These are phyloP conservation scores for Gnaphalium uliginosum DNA, from an alignment of 129 eudicot species.

Conservation along the genomic window DNA sequence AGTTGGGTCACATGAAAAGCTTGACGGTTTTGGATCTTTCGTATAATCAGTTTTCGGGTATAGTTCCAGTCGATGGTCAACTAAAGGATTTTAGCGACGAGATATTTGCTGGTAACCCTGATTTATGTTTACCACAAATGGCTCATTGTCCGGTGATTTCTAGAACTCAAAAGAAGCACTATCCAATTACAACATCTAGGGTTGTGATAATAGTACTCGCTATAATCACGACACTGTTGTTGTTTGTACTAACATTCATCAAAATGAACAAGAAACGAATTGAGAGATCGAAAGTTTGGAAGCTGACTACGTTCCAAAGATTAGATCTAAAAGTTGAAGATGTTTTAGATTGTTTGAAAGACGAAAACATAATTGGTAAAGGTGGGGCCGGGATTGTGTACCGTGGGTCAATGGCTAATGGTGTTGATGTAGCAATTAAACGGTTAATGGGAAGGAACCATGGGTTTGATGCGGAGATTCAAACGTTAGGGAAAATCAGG, in stretches of 20 bases:
- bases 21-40: slow-evolving; percentile 71
- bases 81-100: slow-evolving; percentile 49
- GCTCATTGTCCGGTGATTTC: slow-evolving; percentile 38
- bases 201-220: slow-evolving; percentile 30
- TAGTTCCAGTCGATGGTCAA: slow-evolving; percentile 56
- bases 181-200: slow-evolving; percentile 34
- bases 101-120: slow-evolving; percentile 69
- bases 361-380: slow-evolving; percentile 86
- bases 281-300: slow-evolving; percentile 64
- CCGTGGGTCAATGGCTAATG: slow-evolving; percentile 77
- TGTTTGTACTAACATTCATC: slow-evolving; percentile 34
- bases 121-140: slow-evolving; percentile 57
- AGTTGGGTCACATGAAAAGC: slow-evolving; percentile 62
- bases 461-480: slow-evolving; percentile 83
- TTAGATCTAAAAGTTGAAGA: slow-evolving; percentile 73
- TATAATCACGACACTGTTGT: slow-evolving; percentile 11
- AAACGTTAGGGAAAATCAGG: slow-evolving; percentile 74
- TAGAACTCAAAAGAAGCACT: slow-evolving; percentile 1
- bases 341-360: slow-evolving; percentile 66
- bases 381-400: slow-evolving; percentile 93
- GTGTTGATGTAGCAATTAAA: slow-evolving; percentile 75
- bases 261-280: slow-evolving; percentile 29
- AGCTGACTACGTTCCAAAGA: slow-evolving; percentile 77
- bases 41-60: slow-evolving; percentile 64
- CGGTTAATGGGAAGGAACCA: slow-evolving; percentile 54